Evolutionary conservation across 75 land plant species (phyloP).

Genomic region (Azolla pinnata): DNA sequence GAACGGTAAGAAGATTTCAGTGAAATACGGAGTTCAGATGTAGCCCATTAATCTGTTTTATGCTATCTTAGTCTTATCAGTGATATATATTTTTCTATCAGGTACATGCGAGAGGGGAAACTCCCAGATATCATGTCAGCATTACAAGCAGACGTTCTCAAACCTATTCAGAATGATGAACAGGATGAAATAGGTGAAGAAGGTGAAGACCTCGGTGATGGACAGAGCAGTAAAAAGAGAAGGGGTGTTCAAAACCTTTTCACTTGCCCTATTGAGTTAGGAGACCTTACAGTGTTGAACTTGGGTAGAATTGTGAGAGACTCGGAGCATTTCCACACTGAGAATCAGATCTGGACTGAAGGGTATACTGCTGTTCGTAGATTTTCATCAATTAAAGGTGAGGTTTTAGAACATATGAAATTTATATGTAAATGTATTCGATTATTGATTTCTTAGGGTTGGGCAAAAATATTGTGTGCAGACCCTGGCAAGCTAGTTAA

Average conservation of each 20-base stretch:
- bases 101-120: conserved; percentile 66
- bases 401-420: no score
- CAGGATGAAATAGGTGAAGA: conserved; percentile 24
- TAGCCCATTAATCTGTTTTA: background rate
- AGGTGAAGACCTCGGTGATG: conserved; percentile 38
- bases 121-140: conserved; percentile 56
- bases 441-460: background rate
- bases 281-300: conserved; percentile 51
- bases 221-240: conserved; percentile 14
- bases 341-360: conserved; percentile 67
- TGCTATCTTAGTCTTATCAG: background rate
- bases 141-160: conserved; percentile 30
- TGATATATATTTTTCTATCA: conserved; percentile 7
- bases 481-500: conserved; percentile 34
- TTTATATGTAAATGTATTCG: no score
- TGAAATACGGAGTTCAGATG: background rate
- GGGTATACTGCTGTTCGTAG: conserved; percentile 76
- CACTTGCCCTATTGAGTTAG: conserved; percentile 42
- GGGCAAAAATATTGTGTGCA: conserved; percentile 8
- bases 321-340: conserved; percentile 66
- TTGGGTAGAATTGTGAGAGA: conserved; percentile 77
- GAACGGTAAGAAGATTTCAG: conserved; percentile 68
- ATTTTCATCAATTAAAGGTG: conserved; percentile 58
- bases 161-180: conserved; percentile 20
- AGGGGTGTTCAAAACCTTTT: conserved; percentile 18